Conservation (phyloP, 2,329 filamentous ascomycete genomes). For the Hypomyces perniciosus region DNA sequence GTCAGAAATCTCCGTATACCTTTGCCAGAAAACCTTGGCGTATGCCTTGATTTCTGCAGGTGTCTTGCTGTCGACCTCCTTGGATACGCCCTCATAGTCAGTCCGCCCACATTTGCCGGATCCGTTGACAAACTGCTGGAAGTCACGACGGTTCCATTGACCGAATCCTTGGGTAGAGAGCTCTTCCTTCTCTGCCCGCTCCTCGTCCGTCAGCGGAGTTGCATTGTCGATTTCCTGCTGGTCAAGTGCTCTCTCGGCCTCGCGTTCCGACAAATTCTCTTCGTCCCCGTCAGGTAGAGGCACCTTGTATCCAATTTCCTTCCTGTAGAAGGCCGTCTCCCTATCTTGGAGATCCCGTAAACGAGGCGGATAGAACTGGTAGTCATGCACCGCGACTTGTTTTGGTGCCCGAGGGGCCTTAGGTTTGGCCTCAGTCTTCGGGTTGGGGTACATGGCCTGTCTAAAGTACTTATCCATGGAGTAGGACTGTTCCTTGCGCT, state of each 20-base stretch:
- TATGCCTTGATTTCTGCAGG: slow-evolving; percentile 82
- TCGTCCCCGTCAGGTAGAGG: slow-evolving; percentile 84
- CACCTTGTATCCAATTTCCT: slow-evolving; percentile 93
- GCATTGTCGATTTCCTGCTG: slow-evolving; percentile 93
- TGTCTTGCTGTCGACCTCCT: slow-evolving; percentile 87
- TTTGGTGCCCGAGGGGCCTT: slow-evolving; percentile 95
- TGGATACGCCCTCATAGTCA: slow-evolving; percentile 77
- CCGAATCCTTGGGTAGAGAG: slow-evolving; percentile 82
- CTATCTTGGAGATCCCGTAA: slow-evolving; percentile 89
- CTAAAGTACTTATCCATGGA: slow-evolving; percentile 99
- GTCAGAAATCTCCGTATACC: slow-evolving; percentile 84
- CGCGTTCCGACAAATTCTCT: slow-evolving; percentile 76
- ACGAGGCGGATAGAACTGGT: slow-evolving; percentile 87
- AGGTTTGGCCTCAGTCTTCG: slow-evolving; percentile 83
- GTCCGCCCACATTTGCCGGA: slow-evolving; percentile 86
- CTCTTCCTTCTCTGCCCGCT: slow-evolving; percentile 77
- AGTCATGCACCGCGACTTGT: slow-evolving; percentile 87
- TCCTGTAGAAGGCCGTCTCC: slow-evolving; percentile 91
- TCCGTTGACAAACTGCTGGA: slow-evolving; percentile 96
- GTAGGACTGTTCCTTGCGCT: slow-evolving; percentile 96
- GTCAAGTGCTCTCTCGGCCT: slow-evolving; percentile 79
- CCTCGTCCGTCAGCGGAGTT: slow-evolving; percentile 78
- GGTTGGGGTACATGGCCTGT: slow-evolving; percentile 71
- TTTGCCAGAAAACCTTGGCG: slow-evolving; percentile 93
- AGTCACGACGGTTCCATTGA: slow-evolving; percentile 95